Evolutionary conservation across 225 moss, liverwort and hornwort genomes (phyloP).

Genomic region (Anthoceros angustus): DNA sequence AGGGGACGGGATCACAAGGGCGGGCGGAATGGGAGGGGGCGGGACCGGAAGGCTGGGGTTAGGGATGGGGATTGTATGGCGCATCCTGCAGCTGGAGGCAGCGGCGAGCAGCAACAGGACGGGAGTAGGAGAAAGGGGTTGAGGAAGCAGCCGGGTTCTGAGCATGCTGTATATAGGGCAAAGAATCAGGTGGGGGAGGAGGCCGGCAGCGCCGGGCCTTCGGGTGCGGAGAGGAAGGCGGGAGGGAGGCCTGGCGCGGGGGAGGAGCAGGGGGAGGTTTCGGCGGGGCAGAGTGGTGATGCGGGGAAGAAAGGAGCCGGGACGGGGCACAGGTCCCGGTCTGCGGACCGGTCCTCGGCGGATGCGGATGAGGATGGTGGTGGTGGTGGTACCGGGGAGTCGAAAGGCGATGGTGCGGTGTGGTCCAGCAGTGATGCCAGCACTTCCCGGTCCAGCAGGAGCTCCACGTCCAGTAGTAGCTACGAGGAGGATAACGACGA

Average conservation of each 20-base stretch:
- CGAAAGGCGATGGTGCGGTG: constrained; percentile 16
- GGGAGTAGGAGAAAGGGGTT: too few relatives aligned
- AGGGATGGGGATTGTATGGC: neutral
- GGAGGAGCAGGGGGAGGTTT: too few relatives aligned
- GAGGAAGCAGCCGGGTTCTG: too few relatives aligned
- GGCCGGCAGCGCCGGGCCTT: too few relatives aligned
- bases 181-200: too few relatives aligned
- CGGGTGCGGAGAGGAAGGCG: too few relatives aligned
- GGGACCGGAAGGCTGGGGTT: neutral
- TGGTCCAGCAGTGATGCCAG: constrained; percentile 33
- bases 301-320: neutral
- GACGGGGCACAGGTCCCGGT: neutral
- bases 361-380: constrained; percentile 35
- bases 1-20: neutral
- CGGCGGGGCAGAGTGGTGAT: too few relatives aligned
- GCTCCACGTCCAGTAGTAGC: constrained; percentile 43
- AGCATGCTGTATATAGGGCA: too few relatives aligned
- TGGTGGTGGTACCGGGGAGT: constrained; percentile 33
- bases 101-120: too few relatives aligned
- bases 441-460: constrained; percentile 42
- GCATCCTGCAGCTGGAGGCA: too few relatives aligned
- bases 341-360: constrained; percentile 19
- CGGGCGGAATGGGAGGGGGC: neutral
- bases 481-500: constrained; percentile 34
- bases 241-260: too few relatives aligned